Evolutionary conservation across 2,329 filamentous ascomycete genomes (phyloP).

Genomic region (Calcarisporium arbuscula): DNA sequence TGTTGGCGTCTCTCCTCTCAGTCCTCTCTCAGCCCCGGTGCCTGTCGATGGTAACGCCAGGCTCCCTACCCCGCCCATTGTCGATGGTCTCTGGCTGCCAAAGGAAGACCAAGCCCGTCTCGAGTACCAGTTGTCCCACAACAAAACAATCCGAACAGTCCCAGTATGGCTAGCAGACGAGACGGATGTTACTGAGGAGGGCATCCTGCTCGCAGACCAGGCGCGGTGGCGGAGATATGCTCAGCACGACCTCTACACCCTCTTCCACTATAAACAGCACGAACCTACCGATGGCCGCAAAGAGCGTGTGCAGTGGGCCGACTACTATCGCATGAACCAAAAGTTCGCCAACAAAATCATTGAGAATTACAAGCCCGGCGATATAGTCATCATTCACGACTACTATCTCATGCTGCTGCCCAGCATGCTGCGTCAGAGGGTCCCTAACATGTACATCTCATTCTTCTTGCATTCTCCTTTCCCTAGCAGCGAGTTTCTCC

Average conservation of each 20-base stretch:
- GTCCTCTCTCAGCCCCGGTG: conserved; percentile 72
- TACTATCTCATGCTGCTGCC: conserved; percentile 90
- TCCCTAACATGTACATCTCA: conserved; percentile 86
- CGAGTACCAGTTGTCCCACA: conserved; percentile 65
- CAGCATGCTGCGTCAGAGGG: conserved; percentile 76
- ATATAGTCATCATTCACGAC: conserved; percentile 89
- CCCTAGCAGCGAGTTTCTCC: conserved; percentile 90
- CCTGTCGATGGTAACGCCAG: conserved; percentile 59
- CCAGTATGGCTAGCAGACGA: conserved; percentile 88
- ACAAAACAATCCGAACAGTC: conserved; percentile 70
- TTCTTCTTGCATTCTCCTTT: conserved; percentile 95
- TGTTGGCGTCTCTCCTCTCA: conserved; percentile 51
- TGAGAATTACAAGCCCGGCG: conserved; percentile 83
- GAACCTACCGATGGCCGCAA: conserved; percentile 79
- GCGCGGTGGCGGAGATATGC: conserved; percentile 83
- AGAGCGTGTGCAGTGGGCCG: conserved; percentile 79
- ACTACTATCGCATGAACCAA: conserved; percentile 90
- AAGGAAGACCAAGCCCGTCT: conserved; percentile 64
- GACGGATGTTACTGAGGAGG: conserved; percentile 57
- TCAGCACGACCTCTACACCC: conserved; percentile 83
- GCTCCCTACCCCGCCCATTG: conserved; percentile 48
- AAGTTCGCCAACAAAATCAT: conserved; percentile 86
- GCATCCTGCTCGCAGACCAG: conserved; percentile 74
- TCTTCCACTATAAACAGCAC: conserved; percentile 95
- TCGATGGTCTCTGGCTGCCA: conserved; percentile 65